phyloP scores from a whole-genome alignment of 1,139 yeast species.

The Yamadazyma atmosphaerica region DNA sequence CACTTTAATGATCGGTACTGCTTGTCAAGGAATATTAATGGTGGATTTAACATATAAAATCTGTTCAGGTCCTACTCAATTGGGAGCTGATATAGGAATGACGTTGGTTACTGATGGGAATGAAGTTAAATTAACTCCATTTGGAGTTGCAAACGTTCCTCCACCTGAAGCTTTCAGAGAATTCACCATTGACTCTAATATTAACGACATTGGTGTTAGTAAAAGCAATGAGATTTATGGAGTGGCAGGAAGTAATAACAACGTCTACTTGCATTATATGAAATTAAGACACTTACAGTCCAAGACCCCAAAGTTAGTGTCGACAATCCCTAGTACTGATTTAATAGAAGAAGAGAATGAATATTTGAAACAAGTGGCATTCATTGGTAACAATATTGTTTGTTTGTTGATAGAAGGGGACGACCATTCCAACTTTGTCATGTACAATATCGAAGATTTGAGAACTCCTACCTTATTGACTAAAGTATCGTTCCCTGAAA shows the following conservation, averaged over 20 bases:
- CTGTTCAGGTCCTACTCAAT: slow-evolving; percentile 64
- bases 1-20: slow-evolving; percentile 65
- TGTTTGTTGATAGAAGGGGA: slow-evolving; percentile 60
- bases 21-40: slow-evolving; percentile 50
- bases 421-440: slow-evolving; percentile 46
- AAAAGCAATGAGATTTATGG: slow-evolving; percentile 62
- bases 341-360: slow-evolving; percentile 48
- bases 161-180: slow-evolving; percentile 88
- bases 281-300: slow-evolving; percentile 27
- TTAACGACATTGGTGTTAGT: slow-evolving; percentile 66
- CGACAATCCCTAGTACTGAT: slow-evolving; percentile 29
- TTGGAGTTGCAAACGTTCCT: slow-evolving; percentile 85
- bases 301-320: slow-evolving; percentile 46
- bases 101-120: slow-evolving; percentile 79
- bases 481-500: slow-evolving; percentile 45
- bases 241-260: slow-evolving; percentile 45
- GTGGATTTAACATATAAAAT: slow-evolving; percentile 68
- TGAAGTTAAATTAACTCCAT: slow-evolving; percentile 75
- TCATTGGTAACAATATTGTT: slow-evolving; percentile 49
- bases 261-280: slow-evolving; percentile 29
- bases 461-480: slow-evolving; percentile 41
- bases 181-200: slow-evolving; percentile 48
- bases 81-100: slow-evolving; percentile 77
- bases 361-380: slow-evolving; percentile 62
- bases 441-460: slow-evolving; percentile 46